These are phyloP conservation scores for Paraconiothyrium brasiliense DNA, from an alignment of 2,329 filamentous ascomycete genomes.

Conservation along the genomic window DNA sequence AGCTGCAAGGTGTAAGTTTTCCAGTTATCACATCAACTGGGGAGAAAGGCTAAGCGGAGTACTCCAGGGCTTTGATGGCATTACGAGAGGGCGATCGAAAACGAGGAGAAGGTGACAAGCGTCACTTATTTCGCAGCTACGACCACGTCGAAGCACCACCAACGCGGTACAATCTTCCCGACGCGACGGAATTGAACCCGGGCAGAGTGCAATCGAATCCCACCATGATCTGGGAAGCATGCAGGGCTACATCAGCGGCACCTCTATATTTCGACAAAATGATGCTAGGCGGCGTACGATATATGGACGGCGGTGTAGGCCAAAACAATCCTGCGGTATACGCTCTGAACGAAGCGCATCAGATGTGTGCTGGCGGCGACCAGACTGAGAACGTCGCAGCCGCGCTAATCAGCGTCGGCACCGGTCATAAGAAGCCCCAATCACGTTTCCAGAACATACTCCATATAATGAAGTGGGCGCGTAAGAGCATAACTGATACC, in stretches of 20 bases:
- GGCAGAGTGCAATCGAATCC: conserved; percentile 2
- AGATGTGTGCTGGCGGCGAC: not conserved
- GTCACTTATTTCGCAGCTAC: conserved; percentile 9
- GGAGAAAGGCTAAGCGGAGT: not conserved
- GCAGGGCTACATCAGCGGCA: conserved; percentile 10
- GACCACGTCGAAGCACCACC: conserved; percentile 6
- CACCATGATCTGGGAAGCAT: conserved; percentile 10
- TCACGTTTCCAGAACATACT: conserved; percentile 7
- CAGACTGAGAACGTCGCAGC: not conserved
- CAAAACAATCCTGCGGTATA: conserved; percentile 5
- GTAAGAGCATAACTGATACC: conserved; percentile 1
- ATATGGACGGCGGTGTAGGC: conserved; percentile 11
- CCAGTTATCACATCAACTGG: no score
- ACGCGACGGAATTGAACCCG: not conserved
- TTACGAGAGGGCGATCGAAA: conserved; percentile 2
- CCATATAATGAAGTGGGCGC: conserved; percentile 2
- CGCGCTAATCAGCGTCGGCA: conserved; percentile 2
- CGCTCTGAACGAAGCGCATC: conserved; percentile 7
- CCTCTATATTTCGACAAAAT: conserved; percentile 14
- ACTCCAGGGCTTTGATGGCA: not conserved
- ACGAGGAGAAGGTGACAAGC: not conserved
- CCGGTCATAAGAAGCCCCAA: conserved; percentile 7
- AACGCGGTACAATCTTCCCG: not conserved
- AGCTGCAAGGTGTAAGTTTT: conserved; percentile 10
- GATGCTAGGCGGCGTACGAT: not conserved